Evolutionary conservation across 768 basidiomycete genomes (phyloP).

Genomic region (Boletales sp.): DNA sequence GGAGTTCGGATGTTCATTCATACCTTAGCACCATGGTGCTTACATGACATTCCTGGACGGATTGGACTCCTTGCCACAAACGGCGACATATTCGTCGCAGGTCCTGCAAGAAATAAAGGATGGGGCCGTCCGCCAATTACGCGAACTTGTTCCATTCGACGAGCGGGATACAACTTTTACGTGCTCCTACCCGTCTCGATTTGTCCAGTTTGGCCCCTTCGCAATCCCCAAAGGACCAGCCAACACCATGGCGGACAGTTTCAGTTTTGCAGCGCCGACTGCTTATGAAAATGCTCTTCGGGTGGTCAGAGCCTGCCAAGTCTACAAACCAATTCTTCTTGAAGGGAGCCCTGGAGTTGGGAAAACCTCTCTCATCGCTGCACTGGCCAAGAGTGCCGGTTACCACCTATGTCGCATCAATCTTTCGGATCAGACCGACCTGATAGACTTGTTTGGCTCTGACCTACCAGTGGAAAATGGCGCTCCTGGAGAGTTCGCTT

Average conservation of each 20-base stretch:
- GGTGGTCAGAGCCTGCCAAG: conserved; percentile 84
- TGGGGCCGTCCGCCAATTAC: conserved; percentile 53
- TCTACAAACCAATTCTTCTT: conserved; percentile 86
- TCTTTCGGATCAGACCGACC: conserved; percentile 95
- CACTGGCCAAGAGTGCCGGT: conserved; percentile 77
- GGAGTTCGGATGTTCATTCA: conserved; percentile 9
- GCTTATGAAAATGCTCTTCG: conserved; percentile 85
- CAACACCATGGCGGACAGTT: conserved; percentile 38
- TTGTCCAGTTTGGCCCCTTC: conserved; percentile 71
- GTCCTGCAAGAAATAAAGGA: conserved; percentile 58
- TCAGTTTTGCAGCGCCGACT: conserved; percentile 87
- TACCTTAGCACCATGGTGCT: conserved; percentile 80
- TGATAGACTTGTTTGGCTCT: conserved; percentile 93
- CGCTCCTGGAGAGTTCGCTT: conserved; percentile 86
- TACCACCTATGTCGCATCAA: conserved; percentile 89
- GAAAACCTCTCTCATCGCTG: conserved; percentile 90
- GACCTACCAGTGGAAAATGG: conserved; percentile 95
- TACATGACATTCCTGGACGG: conserved; percentile 93
- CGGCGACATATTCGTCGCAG: conserved; percentile 57
- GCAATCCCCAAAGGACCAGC: conserved; percentile 57
- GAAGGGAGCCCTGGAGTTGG: conserved; percentile 99
- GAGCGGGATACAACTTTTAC: conserved; percentile 19
- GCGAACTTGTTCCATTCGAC: conserved; percentile 51
- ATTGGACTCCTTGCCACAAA: conserved; percentile 71
- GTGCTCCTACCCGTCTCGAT: conserved; percentile 32